Conservation (phyloP, 1,284 basidiomycete species). For the Tilletia caries region DNA sequence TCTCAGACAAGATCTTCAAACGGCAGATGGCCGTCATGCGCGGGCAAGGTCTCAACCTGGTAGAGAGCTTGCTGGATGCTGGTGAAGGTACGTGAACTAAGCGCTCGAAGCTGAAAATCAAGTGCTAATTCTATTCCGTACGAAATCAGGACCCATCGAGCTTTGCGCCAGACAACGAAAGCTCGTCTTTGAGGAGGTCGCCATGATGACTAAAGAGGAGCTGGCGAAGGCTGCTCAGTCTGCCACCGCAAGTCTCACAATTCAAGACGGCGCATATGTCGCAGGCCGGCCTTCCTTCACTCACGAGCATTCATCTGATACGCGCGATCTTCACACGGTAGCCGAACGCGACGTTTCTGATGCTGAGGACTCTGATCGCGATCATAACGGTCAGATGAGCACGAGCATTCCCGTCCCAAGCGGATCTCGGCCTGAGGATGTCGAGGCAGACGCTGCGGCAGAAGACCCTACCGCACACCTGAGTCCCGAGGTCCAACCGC, state of each 20-base stretch:
- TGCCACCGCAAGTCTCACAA: neutral
- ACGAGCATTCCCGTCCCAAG: too few relatives aligned
- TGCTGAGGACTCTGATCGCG: neutral
- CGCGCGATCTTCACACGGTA: neutral
- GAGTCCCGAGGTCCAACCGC: neutral
- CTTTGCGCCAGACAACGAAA: constrained; percentile 48
- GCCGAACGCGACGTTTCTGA: neutral
- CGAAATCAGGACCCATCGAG: constrained; percentile 38
- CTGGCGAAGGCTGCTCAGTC: neutral
- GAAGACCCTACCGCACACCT: neutral
- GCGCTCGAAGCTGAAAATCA: neutral
- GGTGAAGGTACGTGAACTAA: constrained; percentile 58
- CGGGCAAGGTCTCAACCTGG: constrained; percentile 84
- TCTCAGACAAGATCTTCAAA: constrained; percentile 58
- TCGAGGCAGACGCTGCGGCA: too few relatives aligned
- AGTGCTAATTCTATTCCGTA: too few relatives aligned
- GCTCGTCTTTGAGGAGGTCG: constrained; percentile 32
- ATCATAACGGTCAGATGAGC: neutral
- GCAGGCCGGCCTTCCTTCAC: neutral
- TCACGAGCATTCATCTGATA: neutral
- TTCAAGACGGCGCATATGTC: neutral
- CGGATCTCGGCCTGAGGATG: neutral
- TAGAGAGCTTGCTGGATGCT: constrained; percentile 71
- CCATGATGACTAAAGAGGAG: constrained; percentile 15
- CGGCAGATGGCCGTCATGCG: constrained; percentile 84